Evolutionary conservation across 768 basidiomycete species (phyloP).

Genomic region (Trametes cinnabarina): DNA sequence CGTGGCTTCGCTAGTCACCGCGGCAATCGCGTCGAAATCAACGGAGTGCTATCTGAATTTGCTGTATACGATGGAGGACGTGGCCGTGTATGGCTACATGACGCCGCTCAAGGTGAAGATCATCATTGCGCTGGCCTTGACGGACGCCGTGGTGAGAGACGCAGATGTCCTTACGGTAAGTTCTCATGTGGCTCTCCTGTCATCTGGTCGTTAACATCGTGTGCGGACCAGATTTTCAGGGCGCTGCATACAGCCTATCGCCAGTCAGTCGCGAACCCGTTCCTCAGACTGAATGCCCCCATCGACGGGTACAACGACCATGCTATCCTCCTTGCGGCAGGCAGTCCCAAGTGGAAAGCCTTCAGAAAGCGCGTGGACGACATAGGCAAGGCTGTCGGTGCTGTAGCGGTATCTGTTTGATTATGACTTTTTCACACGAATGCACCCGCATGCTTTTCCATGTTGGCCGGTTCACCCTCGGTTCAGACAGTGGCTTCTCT

Average conservation of each 20-base stretch:
- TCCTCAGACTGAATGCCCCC: constrained; percentile 62
- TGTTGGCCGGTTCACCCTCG: constrained; percentile 21
- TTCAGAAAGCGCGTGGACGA: constrained; percentile 75
- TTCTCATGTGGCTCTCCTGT: background rate
- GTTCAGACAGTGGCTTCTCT: constrained; percentile 18
- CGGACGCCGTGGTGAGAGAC: constrained; percentile 80
- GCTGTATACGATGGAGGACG: constrained; percentile 88
- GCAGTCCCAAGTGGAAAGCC: constrained; percentile 63
- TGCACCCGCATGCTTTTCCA: too few species aligned
- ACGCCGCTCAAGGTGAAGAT: constrained; percentile 89
- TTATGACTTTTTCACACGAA: background rate
- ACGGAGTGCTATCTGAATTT: constrained; percentile 83
- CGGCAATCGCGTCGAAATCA: constrained; percentile 51
- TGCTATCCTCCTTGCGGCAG: constrained; percentile 54
- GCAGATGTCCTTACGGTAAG: constrained; percentile 73
- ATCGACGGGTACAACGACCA: constrained; percentile 51
- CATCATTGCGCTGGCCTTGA: constrained; percentile 72
- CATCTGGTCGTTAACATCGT: background rate
- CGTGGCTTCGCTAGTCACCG: constrained; percentile 27
- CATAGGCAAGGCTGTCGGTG: constrained; percentile 60
- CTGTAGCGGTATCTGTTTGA: constrained; percentile 21
- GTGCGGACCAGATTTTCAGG: constrained; percentile 71
- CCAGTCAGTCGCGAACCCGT: constrained; percentile 80
- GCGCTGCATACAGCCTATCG: constrained; percentile 89
- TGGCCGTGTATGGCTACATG: constrained; percentile 89